Base-by-base conservation (phyloP, 1,139 yeast species). In the Nakaseomyces delphensis region DNA sequence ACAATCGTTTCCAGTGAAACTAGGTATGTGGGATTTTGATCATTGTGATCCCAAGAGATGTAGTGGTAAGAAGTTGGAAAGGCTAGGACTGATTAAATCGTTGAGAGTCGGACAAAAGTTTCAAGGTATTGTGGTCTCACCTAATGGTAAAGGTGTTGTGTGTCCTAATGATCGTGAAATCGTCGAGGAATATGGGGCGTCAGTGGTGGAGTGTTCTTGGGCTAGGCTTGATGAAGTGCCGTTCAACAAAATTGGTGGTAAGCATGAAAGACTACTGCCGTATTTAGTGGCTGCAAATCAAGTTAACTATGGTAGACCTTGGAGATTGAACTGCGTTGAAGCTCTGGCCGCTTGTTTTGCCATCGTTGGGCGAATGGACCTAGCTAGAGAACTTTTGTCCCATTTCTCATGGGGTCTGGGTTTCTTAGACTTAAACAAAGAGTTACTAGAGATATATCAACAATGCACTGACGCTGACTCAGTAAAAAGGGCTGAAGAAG, bases 181-280 rank as follows among this genome's bases (percentile, higher is more conserved):
- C 15, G 95, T 89, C 0, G 95, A 83, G 55, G 70, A 71, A 36
- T 64, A 70, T 42, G 99, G 99, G 27, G 93, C 89, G 10, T 96
- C 98, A 0, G 98, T 91, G 7, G 98, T 91, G 1, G 99, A 91
- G 60, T 91, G 97, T 64, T 87, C 96, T 1, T 91, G 99, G 99
- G 98, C 98, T 0, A 69, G 97, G 48, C 63, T 93, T 18, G 95
- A 87, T 44, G 98, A 91, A 60, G 79, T 91, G n/a, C 98, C 98
- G 1, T 91, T 91, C 63, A 68, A 72, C 49, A 85, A 83, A 57
- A 89, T 91, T 47, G 97, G 98, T 3, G 98, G 98, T 3, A 79
- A 76, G 49, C 73, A 86, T 56, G 96, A 91, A 57, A 69, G 98
- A 41, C 67, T 91, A 18, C 66, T 91, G 47, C 98, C 98, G 0